A percentile compares a stretch with the other conserved stretches of the same genome.
These are phyloP conservation scores for Leersia perrieri DNA, from an alignment of 176 grass and related monocot species.

Conservation along the genomic window DNA sequence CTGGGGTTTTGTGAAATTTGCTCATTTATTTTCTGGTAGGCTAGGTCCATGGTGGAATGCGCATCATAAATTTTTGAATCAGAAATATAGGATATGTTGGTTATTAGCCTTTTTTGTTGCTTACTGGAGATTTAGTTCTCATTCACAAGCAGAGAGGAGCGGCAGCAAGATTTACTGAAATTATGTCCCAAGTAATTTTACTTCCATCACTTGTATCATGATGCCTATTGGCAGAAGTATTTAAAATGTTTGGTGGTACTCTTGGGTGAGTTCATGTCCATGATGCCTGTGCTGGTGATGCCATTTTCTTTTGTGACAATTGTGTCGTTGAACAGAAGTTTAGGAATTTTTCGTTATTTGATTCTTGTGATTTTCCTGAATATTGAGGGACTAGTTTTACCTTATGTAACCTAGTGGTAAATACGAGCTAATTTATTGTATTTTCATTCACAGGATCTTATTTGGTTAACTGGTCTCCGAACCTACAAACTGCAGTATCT, in stretches of 20 bases:
- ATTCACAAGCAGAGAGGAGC: neutral
- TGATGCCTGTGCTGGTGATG: conserved; percentile 7
- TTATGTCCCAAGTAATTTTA: neutral
- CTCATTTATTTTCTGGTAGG: conserved; percentile 3
- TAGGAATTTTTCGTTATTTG: conserved; percentile 16
- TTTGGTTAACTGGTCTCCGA: conserved; percentile 98
- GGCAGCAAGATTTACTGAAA: neutral
- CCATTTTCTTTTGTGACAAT: neutral
- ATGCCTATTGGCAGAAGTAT: neutral
- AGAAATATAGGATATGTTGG: neutral
- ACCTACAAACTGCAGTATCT: conserved; percentile 89
- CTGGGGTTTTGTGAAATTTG: too few relatives aligned
- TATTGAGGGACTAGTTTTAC: neutral
- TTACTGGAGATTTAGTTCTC: neutral
- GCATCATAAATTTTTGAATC: conserved; percentile 2
- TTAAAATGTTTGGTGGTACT: neutral
- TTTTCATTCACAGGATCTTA: conserved; percentile 75
- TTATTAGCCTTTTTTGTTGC: neutral
- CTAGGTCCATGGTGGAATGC: neutral
- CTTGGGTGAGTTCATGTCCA: conserved; percentile 24
- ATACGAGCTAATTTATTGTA: conserved; percentile 18
- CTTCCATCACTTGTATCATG: neutral
- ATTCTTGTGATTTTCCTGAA: conserved; percentile 2
- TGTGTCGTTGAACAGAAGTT: conserved; percentile 13
- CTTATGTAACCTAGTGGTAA: neutral